These are phyloP conservation scores for Fragilaria radians DNA, from an alignment of 108 stramenopile genomes.

Conservation along the genomic window DNA sequence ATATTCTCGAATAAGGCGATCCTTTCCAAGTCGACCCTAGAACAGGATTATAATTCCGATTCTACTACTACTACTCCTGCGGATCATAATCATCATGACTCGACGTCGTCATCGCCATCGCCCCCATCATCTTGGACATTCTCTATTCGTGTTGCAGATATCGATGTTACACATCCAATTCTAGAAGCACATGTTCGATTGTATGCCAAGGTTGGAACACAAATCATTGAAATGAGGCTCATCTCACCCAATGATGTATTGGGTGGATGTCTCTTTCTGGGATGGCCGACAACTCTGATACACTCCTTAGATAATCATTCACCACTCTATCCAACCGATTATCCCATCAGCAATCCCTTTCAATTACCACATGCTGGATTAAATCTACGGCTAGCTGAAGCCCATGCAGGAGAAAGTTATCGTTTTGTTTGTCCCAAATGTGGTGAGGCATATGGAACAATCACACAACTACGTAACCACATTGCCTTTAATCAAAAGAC, in stretches of 20 bases:
- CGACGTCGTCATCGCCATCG: constrained; percentile 15
- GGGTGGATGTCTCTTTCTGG: constrained; percentile 40
- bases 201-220: too few species aligned
- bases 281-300: constrained; percentile 36
- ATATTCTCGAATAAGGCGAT: constrained; percentile 68
- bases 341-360: constrained; percentile 15
- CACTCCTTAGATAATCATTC: constrained; percentile 63
- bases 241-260: constrained; percentile 62
- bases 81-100: too few species aligned
- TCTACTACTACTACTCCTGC: too few species aligned
- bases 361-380: constrained; percentile 32
- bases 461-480: constrained; percentile 45
- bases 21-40: constrained; percentile 34
- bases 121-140: neutral
- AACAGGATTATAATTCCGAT: too few species aligned
- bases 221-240: constrained; percentile 45
- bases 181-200: constrained; percentile 86
- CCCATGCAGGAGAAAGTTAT: constrained; percentile 31
- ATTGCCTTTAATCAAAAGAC: constrained; percentile 37
- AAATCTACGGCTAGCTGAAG: constrained; percentile 39
- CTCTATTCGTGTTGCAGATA: constrained; percentile 64
- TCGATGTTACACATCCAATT: constrained; percentile 54
- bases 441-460: constrained; percentile 54
- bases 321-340: constrained; percentile 16
- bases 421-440: constrained; percentile 58